Percentiles rank a stretch among this genome's conserved stretches.
Evolutionary conservation across 129 eudicot genomes (phyloP).

Genomic region (Tanacetum coccineum): DNA sequence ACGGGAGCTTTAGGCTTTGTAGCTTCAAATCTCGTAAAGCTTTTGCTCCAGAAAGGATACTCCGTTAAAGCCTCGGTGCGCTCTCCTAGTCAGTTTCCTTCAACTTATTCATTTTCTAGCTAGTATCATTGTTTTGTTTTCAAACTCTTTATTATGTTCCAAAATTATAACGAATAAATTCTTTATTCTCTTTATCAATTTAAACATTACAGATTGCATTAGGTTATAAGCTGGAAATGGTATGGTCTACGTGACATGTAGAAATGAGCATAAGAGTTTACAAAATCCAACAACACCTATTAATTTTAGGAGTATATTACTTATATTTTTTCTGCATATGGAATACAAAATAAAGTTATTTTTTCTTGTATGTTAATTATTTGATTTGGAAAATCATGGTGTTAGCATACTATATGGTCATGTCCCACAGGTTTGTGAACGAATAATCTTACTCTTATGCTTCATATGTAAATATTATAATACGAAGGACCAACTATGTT

Average conservation of each 20-base stretch:
- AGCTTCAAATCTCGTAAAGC: conserved; percentile 43
- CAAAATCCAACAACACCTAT: not conserved
- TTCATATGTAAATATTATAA: no score
- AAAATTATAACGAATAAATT: not conserved
- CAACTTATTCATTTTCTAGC: not conserved
- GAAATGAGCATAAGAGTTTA: no score
- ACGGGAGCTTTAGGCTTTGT: conserved; percentile 45
- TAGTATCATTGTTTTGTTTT: not conserved
- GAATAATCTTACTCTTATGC: no score
- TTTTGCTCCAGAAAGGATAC: conserved; percentile 39
- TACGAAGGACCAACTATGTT: no score
- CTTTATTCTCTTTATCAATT: no score
- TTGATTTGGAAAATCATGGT: no score
- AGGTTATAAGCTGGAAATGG: no score
- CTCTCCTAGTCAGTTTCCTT: conserved; percentile 26
- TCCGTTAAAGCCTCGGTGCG: conserved; percentile 46
- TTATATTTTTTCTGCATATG: not conserved
- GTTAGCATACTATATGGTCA: no score
- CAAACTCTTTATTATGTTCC: not conserved
- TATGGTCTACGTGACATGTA: not conserved
- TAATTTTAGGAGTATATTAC: not conserved
- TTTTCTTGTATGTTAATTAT: not conserved
- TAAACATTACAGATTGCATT: no score
- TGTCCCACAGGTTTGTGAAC: no score
- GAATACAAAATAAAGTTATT: not conserved